Evolutionary conservation across 2,329 filamentous ascomycete genomes (phyloP).

Genomic region (Microthyrium microscopicum): DNA sequence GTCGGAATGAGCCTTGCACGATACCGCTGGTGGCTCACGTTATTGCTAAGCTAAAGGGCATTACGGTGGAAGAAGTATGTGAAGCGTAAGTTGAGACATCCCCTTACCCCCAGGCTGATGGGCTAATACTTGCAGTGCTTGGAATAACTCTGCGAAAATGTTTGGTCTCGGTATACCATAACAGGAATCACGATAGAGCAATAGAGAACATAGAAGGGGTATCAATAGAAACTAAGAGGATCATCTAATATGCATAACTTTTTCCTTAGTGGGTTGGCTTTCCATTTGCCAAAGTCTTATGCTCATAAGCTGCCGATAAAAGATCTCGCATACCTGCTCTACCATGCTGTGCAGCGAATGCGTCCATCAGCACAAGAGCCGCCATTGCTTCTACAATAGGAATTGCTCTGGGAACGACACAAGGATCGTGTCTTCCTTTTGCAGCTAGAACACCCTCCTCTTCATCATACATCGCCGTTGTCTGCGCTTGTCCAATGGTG

Average conservation of each 20-base stretch:
- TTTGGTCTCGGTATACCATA: slow-evolving; percentile 63
- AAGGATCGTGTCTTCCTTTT: slow-evolving; percentile 89
- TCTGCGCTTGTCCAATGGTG: slow-evolving; percentile 80
- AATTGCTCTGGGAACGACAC: slow-evolving; percentile 75
- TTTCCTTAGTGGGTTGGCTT: no score
- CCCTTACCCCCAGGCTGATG: background rate
- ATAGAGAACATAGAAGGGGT: background rate
- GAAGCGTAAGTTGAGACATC: slow-evolving; percentile 54
- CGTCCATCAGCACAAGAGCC: slow-evolving; percentile 72
- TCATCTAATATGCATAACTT: no score
- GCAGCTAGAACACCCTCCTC: slow-evolving; percentile 63
- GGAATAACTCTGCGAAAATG: slow-evolving; percentile 65
- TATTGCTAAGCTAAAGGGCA: slow-evolving; percentile 69
- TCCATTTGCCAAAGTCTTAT: no score
- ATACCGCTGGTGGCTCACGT: slow-evolving; percentile 80
- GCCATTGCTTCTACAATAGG: slow-evolving; percentile 89
- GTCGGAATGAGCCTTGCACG: slow-evolving; percentile 78
- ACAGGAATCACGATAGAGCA: no score
- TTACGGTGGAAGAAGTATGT: slow-evolving; percentile 65
- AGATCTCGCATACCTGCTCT: no score
- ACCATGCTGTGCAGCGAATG: slow-evolving; percentile 65
- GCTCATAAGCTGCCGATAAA: no score
- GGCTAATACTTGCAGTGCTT: slow-evolving; percentile 34
- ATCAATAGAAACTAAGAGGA: background rate
- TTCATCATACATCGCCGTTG: slow-evolving; percentile 64